These are phyloP conservation scores for Clonostachys rhizophaga DNA, from an alignment of 2,329 filamentous ascomycete genomes.

Conservation along the genomic window DNA sequence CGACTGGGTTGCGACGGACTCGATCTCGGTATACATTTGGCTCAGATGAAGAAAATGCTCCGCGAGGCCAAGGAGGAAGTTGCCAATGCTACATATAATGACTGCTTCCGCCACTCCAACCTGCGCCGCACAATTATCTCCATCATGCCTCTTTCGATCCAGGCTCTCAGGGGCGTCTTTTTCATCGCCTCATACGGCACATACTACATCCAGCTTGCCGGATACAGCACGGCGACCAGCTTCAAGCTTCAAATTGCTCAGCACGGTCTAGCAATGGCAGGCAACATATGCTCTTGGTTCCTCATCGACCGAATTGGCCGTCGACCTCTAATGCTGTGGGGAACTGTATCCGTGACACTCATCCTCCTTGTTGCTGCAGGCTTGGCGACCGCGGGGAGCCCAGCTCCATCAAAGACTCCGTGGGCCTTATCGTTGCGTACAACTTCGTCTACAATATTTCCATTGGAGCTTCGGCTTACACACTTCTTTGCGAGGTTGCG, in stretches of 20 bases:
- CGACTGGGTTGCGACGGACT: constrained; percentile 18
- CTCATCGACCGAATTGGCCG: constrained; percentile 16
- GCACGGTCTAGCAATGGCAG: constrained; percentile 18
- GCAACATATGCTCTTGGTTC: constrained; percentile 16
- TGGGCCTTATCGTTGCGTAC: constrained; percentile 25
- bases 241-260: constrained; percentile 24
- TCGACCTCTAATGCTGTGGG: constrained; percentile 16
- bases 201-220: constrained; percentile 36
- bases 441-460: constrained; percentile 35
- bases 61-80: constrained; percentile 25
- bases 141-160: constrained; percentile 24
- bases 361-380: constrained; percentile 20
- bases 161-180: constrained; percentile 26
- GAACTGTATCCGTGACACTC: constrained; percentile 10
- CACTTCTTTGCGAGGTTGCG: constrained; percentile 31
- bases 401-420: constrained; percentile 17
- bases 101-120: constrained; percentile 34
- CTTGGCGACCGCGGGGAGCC: constrained; percentile 11
- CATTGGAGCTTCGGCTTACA: constrained; percentile 36
- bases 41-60: constrained; percentile 20
- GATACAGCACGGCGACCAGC: constrained; percentile 22
- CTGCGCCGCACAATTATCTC: constrained; percentile 28
- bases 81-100: constrained; percentile 22
- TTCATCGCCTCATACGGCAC: constrained; percentile 26
- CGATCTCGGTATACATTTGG: constrained; percentile 14